Base-by-base conservation (phyloP, 495 filamentous ascomycete species). In the Staphylotrichum longicolle region DNA sequence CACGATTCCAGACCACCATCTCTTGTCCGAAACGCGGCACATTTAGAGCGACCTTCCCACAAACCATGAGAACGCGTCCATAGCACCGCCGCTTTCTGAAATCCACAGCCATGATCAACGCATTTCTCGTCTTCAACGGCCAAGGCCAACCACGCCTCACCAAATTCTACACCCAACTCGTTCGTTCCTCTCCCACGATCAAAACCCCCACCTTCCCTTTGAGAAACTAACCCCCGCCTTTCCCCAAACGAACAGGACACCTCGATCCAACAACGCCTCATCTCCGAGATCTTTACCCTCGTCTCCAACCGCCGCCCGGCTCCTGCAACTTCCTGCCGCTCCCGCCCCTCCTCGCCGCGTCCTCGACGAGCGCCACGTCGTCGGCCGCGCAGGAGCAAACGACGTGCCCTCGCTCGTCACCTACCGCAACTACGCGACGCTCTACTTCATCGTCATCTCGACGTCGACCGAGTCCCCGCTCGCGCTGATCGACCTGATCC, bases 141-240 rank as follows among this genome's bases (percentile, higher is more conserved):
- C 89, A 90, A 61, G 94, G 94, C 62, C 92, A 98, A 71, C 93
- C 94, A 14, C 89, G 94, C 39, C 84, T 99, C 61, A 98, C 93
- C 62, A 98, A 97, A 70, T 99, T 99, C 82, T 99, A 99, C 75
- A 96, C 94, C 11, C 93, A 98, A 71, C 88, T 99, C 54, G 94
- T 97, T 75, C 51, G 82, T 49, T 34, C 41, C 37, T 14, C 51
- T n/a, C 49, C 47, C 3, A 50, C 30, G 0, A n/a, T 42, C 45
- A 50, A 57, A 33, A 35, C 7, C 12, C 15, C 37, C 37, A 48
- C 6, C 15, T 48, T 2, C 15, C 37, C 20, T 11, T 30, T 33
- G 4, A 7, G 4, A 35, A 51, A 51, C 48, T 51, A 35, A 51
- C 39, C 48, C 45, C 5, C 20, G 30, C 10, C 57, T 61, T 70